These are phyloP conservation scores for Triadica sebifera DNA, from an alignment of 345 rosid species.

Conservation along the genomic window DNA sequence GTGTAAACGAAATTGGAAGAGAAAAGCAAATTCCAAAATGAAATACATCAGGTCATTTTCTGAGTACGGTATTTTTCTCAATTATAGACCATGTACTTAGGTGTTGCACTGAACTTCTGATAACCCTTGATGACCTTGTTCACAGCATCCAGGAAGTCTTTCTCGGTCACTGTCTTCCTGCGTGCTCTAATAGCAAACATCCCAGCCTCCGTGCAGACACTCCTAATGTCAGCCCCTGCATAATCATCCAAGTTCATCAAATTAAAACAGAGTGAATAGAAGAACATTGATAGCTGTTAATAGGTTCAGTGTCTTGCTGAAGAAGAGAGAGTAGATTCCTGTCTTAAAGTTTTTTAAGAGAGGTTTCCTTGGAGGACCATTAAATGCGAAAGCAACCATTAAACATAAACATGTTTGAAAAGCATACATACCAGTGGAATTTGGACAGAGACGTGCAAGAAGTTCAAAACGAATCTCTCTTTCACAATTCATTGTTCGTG, in stretches of 20 bases:
- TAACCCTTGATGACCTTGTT: slow-evolving; percentile 96
- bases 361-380: neutral
- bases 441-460: slow-evolving; percentile 86
- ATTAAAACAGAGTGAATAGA: neutral
- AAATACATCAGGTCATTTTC: neutral
- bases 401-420: neutral
- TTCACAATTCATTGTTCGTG: slow-evolving; percentile 90
- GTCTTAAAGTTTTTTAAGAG: neutral
- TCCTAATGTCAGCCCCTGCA: slow-evolving; percentile 90
- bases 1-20: neutral
- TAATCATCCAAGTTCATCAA: slow-evolving; percentile 12
- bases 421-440: slow-evolving; percentile 65
- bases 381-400: neutral
- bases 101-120: slow-evolving; percentile 93
- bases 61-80: slow-evolving; percentile 17
- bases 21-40: slow-evolving; percentile 11
- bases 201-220: slow-evolving; percentile 97
- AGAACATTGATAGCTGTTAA: neutral
- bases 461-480: slow-evolving; percentile 93
- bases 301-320: neutral
- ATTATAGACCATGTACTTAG: slow-evolving; percentile 94
- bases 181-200: slow-evolving; percentile 91
- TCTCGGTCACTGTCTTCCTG: slow-evolving; percentile 90
- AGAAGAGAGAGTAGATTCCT: neutral
- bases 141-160: slow-evolving; percentile 95